Conservation (phyloP, 352 stramenopile genomes). For the Ophiocytium majus region DNA sequence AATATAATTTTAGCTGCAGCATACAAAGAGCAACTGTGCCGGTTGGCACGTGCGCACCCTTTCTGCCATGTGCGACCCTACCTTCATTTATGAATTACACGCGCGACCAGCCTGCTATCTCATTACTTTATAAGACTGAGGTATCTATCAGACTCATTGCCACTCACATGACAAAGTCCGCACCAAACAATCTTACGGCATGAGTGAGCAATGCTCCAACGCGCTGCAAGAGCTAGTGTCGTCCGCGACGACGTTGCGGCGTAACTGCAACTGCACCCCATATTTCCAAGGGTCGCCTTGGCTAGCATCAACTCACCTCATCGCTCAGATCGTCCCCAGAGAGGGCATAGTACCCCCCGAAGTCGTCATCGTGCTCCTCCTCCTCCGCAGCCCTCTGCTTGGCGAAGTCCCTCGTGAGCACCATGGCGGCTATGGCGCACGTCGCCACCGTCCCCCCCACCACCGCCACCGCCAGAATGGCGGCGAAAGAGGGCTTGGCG, state of each 20-base stretch:
- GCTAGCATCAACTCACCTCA: not conserved
- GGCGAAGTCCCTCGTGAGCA: slow-evolving; percentile 37
- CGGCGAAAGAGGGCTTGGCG: slow-evolving; percentile 35
- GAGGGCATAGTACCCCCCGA: not conserved
- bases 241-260: slow-evolving; percentile 4
- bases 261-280: slow-evolving; percentile 17
- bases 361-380: not conserved
- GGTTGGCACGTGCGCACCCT: too few species aligned
- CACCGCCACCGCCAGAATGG: slow-evolving; percentile 41
- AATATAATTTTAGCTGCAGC: too few species aligned
- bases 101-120: too few species aligned
- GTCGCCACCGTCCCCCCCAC: slow-evolving; percentile 36
- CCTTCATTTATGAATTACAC: too few species aligned
- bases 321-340: slow-evolving; percentile 4
- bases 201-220: not conserved
- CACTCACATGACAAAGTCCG: not conserved
- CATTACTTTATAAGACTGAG: not conserved
- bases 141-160: not conserved
- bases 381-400: slow-evolving; percentile 30
- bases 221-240: slow-evolving; percentile 14
- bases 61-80: too few species aligned
- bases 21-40: too few species aligned
- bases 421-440: slow-evolving; percentile 37
- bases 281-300: not conserved
- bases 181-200: not conserved